Conservation (phyloP, 306 rosid species). For the Amphicarpaea edgeworthii region DNA sequence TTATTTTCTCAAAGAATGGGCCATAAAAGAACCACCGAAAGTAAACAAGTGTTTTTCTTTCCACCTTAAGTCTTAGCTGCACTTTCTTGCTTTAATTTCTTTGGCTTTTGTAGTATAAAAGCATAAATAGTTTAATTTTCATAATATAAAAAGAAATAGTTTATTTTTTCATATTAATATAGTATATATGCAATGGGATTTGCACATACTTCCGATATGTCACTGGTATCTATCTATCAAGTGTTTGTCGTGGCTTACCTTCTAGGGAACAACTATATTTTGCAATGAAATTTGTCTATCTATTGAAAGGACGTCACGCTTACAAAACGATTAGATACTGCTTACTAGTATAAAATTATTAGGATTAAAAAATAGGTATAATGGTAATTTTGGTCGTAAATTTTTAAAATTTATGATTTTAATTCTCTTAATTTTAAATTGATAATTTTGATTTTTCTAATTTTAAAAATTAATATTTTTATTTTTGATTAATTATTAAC, state of each 20-base stretch:
- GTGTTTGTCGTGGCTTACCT: background rate
- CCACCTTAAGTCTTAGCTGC: conserved; percentile 5
- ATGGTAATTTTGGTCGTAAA: too few relatives aligned
- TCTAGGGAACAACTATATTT: background rate
- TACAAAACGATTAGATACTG: background rate
- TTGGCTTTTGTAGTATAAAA: background rate
- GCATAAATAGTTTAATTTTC: background rate
- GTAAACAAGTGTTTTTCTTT: background rate
- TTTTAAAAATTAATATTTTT: too few relatives aligned
- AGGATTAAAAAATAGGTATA: too few relatives aligned
- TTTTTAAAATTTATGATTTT: too few relatives aligned
- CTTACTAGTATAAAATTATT: background rate
- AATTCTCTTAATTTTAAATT: too few relatives aligned
- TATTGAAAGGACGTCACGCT: background rate
- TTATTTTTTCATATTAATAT: background rate
- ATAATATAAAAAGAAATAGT: background rate
- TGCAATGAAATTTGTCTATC: background rate
- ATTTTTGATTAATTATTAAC: too few relatives aligned
- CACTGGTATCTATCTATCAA: background rate
- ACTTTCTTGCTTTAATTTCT: conserved; percentile 22
- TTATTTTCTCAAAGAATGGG: conserved; percentile 27
- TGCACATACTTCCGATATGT: background rate
- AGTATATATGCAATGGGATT: background rate
- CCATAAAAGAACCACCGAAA: conserved; percentile 34
- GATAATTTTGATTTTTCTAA: too few relatives aligned